phyloP scores from a whole-genome alignment of 768 basidiomycete genomes.

The Xerocomus potaroensis region DNA sequence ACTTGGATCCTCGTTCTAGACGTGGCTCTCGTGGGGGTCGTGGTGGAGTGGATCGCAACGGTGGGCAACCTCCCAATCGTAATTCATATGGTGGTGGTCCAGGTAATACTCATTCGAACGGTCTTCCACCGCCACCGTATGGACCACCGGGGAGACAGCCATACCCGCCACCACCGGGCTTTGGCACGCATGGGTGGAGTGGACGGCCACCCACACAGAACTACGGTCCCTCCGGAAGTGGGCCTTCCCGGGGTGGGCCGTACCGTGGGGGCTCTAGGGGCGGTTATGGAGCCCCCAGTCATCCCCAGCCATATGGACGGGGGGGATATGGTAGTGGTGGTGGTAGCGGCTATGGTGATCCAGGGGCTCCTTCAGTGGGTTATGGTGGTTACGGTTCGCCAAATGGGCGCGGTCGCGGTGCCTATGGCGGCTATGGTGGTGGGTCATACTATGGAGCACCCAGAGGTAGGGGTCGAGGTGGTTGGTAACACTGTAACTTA shows the following conservation, averaged over 20 bases:
- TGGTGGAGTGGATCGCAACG: conserved; percentile 36
- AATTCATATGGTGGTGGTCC: conserved; percentile 18
- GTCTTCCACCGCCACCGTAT: conserved; percentile 18
- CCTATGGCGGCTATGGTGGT: conserved; percentile 34
- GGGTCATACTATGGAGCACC: conserved; percentile 24
- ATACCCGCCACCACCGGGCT: conserved; percentile 23
- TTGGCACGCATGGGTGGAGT: conserved; percentile 31
- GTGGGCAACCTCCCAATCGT: conserved; percentile 28
- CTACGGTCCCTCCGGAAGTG: conserved; percentile 32
- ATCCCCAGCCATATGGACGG: conserved; percentile 22
- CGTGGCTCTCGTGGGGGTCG: conserved; percentile 46
- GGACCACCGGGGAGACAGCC: conserved; percentile 17
- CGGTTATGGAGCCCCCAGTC: conserved; percentile 20
- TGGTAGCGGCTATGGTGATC: conserved; percentile 10
- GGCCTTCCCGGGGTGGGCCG: conserved; percentile 23
- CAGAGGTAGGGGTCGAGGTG: conserved; percentile 51
- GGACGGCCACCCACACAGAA: conserved; percentile 26
- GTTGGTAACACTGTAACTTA: conserved; percentile 36
- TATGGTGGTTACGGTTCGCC: conserved; percentile 33
- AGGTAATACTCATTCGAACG: conserved; percentile 15
- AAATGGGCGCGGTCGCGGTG: conserved; percentile 34
- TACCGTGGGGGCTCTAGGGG: conserved; percentile 26
- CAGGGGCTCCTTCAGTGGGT: conserved; percentile 21
- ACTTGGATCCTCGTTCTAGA: conserved; percentile 63
- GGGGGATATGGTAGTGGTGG: conserved; percentile 25